Percentiles rank a stretch among this genome's conserved stretches.
These are phyloP conservation scores for Beverwykella pulmonaria DNA, from an alignment of 495 filamentous ascomycete genomes.

Conservation along the genomic window DNA sequence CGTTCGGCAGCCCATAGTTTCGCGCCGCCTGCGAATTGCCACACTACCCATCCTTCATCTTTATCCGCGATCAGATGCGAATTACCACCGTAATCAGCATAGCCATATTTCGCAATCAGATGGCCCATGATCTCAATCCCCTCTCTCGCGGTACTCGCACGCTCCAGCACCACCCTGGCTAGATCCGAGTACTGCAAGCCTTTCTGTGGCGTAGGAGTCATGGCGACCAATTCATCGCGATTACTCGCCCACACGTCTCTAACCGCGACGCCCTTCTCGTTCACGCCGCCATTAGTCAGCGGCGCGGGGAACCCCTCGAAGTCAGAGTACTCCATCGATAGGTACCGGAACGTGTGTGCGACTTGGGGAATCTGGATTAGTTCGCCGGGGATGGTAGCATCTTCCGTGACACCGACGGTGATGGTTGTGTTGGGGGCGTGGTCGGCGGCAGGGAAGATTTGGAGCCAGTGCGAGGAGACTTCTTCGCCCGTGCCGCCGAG, in stretches of 20 bases:
- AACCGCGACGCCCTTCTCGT: neutral
- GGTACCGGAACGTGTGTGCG: neutral
- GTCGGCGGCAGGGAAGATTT: slow-evolving; percentile 1
- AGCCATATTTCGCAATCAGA: slow-evolving; percentile 1
- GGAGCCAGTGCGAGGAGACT: neutral
- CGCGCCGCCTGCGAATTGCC: neutral
- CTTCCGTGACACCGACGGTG: neutral
- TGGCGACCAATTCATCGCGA: neutral
- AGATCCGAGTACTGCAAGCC: neutral
- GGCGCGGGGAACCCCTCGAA: slow-evolving; percentile 5
- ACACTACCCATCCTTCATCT: slow-evolving; percentile 4
- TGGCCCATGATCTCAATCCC: neutral
- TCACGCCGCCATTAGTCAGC: slow-evolving; percentile 1
- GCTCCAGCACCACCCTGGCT: neutral
- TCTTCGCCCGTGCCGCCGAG: slow-evolving; percentile 4
- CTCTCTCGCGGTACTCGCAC: neutral
- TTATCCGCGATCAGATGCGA: slow-evolving; percentile 4
- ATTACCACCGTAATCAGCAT: slow-evolving; percentile 2
- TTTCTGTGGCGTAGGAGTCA: neutral
- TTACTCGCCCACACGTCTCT: neutral
- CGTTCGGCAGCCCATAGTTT: slow-evolving; percentile 1
- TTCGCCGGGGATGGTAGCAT: neutral
- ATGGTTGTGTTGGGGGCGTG: neutral
- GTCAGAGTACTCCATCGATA: slow-evolving; percentile 6
- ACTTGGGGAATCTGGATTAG: slow-evolving; percentile 1